phyloP scores from a whole-genome alignment of 1,284 basidiomycete species.

The Volvariella surrecta region DNA sequence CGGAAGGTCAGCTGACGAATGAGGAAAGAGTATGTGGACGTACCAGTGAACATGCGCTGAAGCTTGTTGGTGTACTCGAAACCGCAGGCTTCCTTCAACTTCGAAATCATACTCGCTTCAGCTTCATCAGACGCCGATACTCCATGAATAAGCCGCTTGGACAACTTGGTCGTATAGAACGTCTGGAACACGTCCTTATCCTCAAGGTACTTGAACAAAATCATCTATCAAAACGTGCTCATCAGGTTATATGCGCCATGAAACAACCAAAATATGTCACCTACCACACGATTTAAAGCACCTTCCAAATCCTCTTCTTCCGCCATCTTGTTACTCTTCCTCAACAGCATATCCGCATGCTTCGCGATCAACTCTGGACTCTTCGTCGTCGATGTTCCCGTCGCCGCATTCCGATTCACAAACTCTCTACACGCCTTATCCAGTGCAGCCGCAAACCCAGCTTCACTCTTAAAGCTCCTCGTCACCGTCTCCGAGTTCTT shows the following conservation, averaged over 20 bases:
- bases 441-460: conserved; percentile 91
- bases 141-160: conserved; percentile 89
- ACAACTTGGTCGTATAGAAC: conserved; percentile 97
- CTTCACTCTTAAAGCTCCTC: conserved; percentile 88
- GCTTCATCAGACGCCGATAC: conserved; percentile 95
- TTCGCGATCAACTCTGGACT: conserved; percentile 94
- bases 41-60: conserved; percentile 96
- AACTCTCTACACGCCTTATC: conserved; percentile 97
- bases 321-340: conserved; percentile 94
- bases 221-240: conserved; percentile 58
- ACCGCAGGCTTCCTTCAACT: conserved; percentile 96
- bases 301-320: conserved; percentile 90
- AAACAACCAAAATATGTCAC: conserved; percentile 23
- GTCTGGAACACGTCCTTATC: conserved; percentile 99
- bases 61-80: conserved; percentile 99
- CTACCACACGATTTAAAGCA: conserved; percentile 84
- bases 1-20: not conserved
- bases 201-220: conserved; percentile 98
- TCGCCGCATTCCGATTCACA: conserved; percentile 92
- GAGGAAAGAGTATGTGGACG: conserved; percentile 13
- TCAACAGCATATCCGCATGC: conserved; percentile 85
- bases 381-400: conserved; percentile 75
- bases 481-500: conserved; percentile 91
- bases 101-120: conserved; percentile 98
- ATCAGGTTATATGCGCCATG: not conserved